Conservation (phyloP, 1,139 yeast species). For the Suhomyces yuchorum region DNA sequence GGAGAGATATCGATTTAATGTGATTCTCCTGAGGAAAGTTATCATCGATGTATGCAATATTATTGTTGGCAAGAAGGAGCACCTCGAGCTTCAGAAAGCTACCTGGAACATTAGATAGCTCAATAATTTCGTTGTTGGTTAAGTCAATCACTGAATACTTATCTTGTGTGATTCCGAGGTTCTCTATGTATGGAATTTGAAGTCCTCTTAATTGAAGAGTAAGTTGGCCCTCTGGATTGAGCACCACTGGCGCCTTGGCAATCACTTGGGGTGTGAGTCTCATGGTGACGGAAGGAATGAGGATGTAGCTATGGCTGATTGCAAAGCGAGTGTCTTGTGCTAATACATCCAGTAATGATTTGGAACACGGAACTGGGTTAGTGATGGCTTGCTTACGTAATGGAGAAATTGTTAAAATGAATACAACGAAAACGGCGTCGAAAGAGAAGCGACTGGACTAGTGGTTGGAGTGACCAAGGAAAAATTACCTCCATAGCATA, state of each 20-base stretch:
- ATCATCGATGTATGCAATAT: conserved; percentile 41
- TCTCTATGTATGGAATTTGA: conserved; percentile 39
- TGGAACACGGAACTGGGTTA: background rate
- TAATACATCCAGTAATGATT: background rate
- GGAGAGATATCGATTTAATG: conserved; percentile 50
- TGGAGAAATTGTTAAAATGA: background rate
- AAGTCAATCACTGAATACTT: conserved; percentile 61
- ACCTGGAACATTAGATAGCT: conserved; percentile 54
- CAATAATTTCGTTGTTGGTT: conserved; percentile 63
- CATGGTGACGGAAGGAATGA: conserved; percentile 24
- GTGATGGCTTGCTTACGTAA: background rate
- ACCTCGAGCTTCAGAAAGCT: conserved; percentile 44
- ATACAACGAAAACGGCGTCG: too few species aligned
- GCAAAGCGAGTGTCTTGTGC: background rate
- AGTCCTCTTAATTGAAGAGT: conserved; percentile 40
- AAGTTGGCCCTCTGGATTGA: conserved; percentile 40
- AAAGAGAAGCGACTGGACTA: too few species aligned
- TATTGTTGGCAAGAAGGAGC: conserved; percentile 60
- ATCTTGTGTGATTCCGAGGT: conserved; percentile 35
- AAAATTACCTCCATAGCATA: too few species aligned
- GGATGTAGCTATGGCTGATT: background rate
- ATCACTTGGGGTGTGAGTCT: conserved; percentile 40
- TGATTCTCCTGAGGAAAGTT: conserved; percentile 32
- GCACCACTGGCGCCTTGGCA: conserved; percentile 33
- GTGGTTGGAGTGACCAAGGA: too few species aligned